Percentiles rank a stretch among this genome's conserved stretches.
phyloP scores from a whole-genome alignment of 2,329 filamentous ascomycete genomes.

The Ampelomyces quisqualis region DNA sequence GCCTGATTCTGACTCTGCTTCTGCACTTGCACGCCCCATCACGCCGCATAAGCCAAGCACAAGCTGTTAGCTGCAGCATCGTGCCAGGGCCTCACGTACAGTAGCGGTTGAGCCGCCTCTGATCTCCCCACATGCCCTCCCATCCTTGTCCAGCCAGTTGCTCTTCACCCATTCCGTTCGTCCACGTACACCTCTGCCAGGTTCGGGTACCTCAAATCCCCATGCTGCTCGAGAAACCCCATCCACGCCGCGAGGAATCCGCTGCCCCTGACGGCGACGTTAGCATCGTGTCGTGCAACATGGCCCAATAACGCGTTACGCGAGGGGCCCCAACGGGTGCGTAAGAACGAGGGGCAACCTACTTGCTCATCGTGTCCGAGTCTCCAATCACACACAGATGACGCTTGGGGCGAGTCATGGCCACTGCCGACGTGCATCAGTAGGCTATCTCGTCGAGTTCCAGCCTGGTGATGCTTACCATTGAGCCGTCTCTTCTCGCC shows the following conservation, averaged over 20 bases:
- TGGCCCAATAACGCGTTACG: conserved; percentile 3
- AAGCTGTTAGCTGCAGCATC: conserved; percentile 8
- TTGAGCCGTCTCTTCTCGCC: conserved; percentile 90
- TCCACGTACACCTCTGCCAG: conserved; percentile 49
- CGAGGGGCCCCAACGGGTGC: conserved; percentile 7
- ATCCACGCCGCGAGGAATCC: conserved; percentile 89
- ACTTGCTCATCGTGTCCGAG: conserved; percentile 88
- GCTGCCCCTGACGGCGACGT: conserved; percentile 64
- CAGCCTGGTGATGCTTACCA: conserved; percentile 57
- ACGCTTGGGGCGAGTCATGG: conserved; percentile 92
- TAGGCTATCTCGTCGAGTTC: conserved; percentile 9
- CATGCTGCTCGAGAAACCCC: conserved; percentile 82
- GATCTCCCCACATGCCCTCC: conserved; percentile 9
- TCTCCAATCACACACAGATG: conserved; percentile 91
- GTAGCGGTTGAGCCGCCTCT: conserved; percentile 9
- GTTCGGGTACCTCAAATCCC: conserved; percentile 87
- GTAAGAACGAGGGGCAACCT: conserved; percentile 44
- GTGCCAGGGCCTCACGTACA: too few relatives aligned
- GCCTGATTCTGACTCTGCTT: too few relatives aligned
- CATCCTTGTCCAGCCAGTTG: conserved; percentile 2
- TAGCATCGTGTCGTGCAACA: conserved; percentile 15
- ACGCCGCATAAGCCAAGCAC: conserved; percentile 14
- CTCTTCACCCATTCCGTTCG: conserved; percentile 25
- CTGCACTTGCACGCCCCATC: conserved; percentile 13
- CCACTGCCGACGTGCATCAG: conserved; percentile 59